Evolutionary conservation across 345 rosid genomes (phyloP), one percentile per base, ranked within the genome.

Genomic region (Pseudoturritis turrita): DNA sequence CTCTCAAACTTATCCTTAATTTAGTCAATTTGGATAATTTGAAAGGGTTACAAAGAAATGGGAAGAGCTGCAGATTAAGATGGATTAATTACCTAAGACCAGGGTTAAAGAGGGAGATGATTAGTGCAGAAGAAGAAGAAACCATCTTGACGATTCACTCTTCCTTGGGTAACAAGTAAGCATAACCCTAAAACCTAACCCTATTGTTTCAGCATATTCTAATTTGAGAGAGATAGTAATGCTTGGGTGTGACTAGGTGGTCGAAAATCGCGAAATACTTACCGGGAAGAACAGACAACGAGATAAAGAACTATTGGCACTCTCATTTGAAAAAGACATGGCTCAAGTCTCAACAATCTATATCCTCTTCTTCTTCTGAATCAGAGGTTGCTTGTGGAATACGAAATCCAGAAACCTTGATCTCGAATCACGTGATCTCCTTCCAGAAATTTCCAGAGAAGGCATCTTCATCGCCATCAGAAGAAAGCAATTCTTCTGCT

Each of bases 21-120:
- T 47, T 19, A 51, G 1, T 21, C 8, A 21, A 11, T 35, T 13
- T 28, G 35, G 39, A 31, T 43, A 0, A 10, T 17, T 17, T 41
- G 15, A 8, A 86, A 94, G 98, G 97, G 6, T 61, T 91, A 79
- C 89, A 80, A 65, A 88, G 98, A 76, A 94, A 89, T 52, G 98
- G 98, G 35, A 94, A 94, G 82, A 91, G 98, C 78, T 94, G 97
- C 82, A 84, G 98, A 53, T 70, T 94, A 53, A 88, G 98, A 61
- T 94, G 98, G 97, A 89, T 91, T 46, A 94, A 94, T 82, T 91
- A 94, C 81, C 77, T 94, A 72, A 84, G 89, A 53, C 98, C 98
- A 44, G 97, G 98, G 1, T 70, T 94, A 35, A 94, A 86, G 78
- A 76, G 96, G 50, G 96, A 90, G 7, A 12, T 56, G 77, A 85